Base-by-base conservation (phyloP, 139 green algal species). In the Micractinium sp. region DNA sequence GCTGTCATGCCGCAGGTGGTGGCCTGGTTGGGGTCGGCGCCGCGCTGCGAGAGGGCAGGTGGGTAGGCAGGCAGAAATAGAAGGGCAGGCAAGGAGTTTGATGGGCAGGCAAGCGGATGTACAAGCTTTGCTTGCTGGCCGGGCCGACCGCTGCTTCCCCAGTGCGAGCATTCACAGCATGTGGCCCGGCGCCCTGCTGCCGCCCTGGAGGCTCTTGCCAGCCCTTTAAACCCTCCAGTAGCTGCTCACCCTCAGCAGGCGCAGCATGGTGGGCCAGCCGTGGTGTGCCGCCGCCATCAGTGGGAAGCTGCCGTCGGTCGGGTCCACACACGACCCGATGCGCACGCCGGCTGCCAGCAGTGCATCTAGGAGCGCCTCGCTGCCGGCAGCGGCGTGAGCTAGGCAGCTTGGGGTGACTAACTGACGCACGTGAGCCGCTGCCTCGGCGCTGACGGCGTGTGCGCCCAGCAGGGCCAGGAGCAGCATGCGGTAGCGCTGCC, bases 401-500 rank as follows among this genome's bases (percentile, higher is more conserved):
- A 88, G 31, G n/a, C 31, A 33, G 31, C 41, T 73, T 4, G 85
- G 83, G 14, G 36, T 35, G 13, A 67, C 66, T 66, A 80, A 66
- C 38, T 63, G 27, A 20, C 83, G 83, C 67, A 87, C 31, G 16
- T 47, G 56, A 15, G 61, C n/a, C 15, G 61, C 60, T 4, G 81
- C 81, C 3, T 31, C 15, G 19, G 39, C 56, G 53, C 20, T 56
- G 81, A 18, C 60, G 20, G 41, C 71, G 1, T 82, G 31, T 20
- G 71, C 71, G 27, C 22, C 63, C 47, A 82, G 71, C 85, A 88
- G 71, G 33, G 71, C 85, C 41, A 71, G 31, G n/a, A 88, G 71
- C 85, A 88, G 85, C 41, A 71, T 22, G 69, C 66, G 85, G 83
- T 69, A 81, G 7, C 83, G 83, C 83, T 87, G 83, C 27, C 83